Conservation (phyloP, 345 rosid genomes). For the Boechera divaricarpa region DNA sequence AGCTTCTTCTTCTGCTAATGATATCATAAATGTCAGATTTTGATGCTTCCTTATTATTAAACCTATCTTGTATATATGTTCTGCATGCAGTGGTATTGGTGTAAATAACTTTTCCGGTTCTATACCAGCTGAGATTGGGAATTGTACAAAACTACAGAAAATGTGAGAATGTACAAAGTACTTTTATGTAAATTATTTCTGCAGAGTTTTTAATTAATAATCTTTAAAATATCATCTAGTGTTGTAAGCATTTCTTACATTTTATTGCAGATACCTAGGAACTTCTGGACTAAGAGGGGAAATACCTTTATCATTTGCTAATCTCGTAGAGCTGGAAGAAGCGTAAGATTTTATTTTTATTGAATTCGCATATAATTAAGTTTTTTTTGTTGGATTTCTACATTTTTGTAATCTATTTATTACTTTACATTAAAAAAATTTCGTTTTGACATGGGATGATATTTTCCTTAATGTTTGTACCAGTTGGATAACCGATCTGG, state of each 20-base stretch:
- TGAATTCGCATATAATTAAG: not conserved
- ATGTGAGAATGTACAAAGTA: slow-evolving; percentile 52
- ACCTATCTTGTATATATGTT: not conserved
- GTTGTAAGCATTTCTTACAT: not conserved
- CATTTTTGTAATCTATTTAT: not conserved
- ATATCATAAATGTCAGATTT: not conserved
- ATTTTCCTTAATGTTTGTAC: not conserved
- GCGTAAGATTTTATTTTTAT: slow-evolving; percentile 35
- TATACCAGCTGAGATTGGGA: slow-evolving; percentile 73
- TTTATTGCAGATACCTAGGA: slow-evolving; percentile 51
- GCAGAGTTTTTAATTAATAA: too few relatives aligned
- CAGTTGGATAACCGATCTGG: slow-evolving; percentile 56
- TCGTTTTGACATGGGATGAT: not conserved
- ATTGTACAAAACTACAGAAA: slow-evolving; percentile 50
- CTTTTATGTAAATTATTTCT: too few relatives aligned
- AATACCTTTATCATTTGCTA: slow-evolving; percentile 62
- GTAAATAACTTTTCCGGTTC: slow-evolving; percentile 73
- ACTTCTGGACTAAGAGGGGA: slow-evolving; percentile 65
- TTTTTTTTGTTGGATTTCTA: slow-evolving; percentile 8
- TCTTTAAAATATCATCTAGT: not conserved
- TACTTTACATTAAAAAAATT: slow-evolving; percentile 15
- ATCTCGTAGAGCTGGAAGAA: slow-evolving; percentile 34
- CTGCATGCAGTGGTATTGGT: slow-evolving; percentile 47
- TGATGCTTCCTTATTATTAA: not conserved
- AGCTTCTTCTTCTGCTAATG: slow-evolving; percentile 25